Percentiles rank a stretch among this genome's conserved stretches.
phyloP scores from a whole-genome alignment of 257 asterid genomes.

The Solanum arcanum region DNA sequence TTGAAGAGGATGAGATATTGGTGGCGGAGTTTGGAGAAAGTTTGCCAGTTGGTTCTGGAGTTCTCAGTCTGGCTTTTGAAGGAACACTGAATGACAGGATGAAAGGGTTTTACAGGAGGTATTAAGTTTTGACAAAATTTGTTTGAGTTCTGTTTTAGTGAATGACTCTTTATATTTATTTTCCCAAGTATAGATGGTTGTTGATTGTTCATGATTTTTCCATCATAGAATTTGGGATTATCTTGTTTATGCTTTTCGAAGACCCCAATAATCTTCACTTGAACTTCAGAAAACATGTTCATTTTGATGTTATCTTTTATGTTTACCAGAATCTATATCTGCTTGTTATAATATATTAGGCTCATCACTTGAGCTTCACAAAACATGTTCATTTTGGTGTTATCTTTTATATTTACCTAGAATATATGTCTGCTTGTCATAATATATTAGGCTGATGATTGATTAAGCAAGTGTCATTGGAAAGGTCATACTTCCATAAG shows the following conservation, averaged over 20 bases:
- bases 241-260: neutral
- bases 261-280: neutral
- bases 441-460: neutral
- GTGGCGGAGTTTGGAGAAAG: constrained; percentile 61
- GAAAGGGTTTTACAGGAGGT: constrained; percentile 98
- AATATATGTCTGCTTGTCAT: neutral
- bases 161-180: neutral
- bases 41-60: constrained; percentile 64
- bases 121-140: neutral
- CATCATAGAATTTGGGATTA: neutral
- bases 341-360: neutral
- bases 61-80: constrained; percentile 50
- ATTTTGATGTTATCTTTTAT: neutral
- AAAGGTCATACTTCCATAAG: neutral
- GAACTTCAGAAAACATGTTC: neutral
- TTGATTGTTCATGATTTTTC: neutral
- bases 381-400: neutral
- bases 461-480: neutral
- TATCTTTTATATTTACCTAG: neutral
- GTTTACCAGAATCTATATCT: neutral
- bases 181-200: neutral
- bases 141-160: neutral
- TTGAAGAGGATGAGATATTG: constrained; percentile 61
- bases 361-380: neutral
- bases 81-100: constrained; percentile 86